Percentiles rank a stretch among this genome's conserved stretches.
Conservation (phyloP, 805 yeast species). For the Wickerhamomyces canadensis region DNA sequence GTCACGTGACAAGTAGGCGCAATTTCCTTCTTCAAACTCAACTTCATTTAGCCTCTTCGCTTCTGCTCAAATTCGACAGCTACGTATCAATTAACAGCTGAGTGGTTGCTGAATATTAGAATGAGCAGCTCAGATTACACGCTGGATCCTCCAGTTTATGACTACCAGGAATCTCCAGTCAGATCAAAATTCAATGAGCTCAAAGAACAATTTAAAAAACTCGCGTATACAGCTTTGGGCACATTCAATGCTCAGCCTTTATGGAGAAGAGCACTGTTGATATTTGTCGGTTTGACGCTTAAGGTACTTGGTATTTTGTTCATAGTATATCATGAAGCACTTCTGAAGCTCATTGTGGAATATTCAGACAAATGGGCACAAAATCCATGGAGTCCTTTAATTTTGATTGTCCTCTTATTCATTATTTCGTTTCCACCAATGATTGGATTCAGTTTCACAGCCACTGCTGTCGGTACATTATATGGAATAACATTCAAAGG, state of each 20-base stretch:
- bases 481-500: constrained; percentile 74
- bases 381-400: constrained; percentile 30
- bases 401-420: constrained; percentile 50
- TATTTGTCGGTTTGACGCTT: constrained; percentile 2
- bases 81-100: too few species aligned
- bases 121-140: neutral
- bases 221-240: neutral
- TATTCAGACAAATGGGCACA: constrained; percentile 22
- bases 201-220: neutral
- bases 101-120: neutral
- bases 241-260: neutral
- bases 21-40: too few species aligned
- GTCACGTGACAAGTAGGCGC: too few species aligned
- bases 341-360: constrained; percentile 15
- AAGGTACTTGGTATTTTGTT: constrained; percentile 5
- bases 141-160: neutral
- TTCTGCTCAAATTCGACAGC: too few species aligned
- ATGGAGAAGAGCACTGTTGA: constrained; percentile 1
- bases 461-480: constrained; percentile 68
- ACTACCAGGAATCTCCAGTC: neutral
- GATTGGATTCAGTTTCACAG: constrained; percentile 70
- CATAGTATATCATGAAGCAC: constrained; percentile 14
- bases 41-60: too few species aligned
- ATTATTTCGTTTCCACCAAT: constrained; percentile 86
- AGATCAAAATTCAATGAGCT: neutral